Evolutionary conservation across 2,329 filamentous ascomycete genomes (phyloP), one percentile per base, ranked within the genome.

Genomic region (Aphanoascus verrucosus): DNA sequence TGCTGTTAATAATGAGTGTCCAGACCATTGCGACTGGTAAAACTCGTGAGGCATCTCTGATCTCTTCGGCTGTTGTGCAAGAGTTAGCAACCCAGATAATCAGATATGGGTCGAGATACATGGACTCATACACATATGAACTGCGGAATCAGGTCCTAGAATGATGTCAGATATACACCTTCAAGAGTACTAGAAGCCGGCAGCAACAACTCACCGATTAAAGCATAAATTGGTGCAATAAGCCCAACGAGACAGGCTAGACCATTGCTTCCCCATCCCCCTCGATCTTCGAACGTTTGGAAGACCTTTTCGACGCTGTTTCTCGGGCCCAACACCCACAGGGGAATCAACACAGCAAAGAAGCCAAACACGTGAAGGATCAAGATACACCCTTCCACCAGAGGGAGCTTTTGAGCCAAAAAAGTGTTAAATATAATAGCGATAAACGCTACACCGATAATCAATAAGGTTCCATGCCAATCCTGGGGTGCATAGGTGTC

Each of bases 21-120:
- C 63, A 57, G 28, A 72, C 61, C 52, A 72, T 67, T 0, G 64
- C 66, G 5, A 62, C 60, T 2, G 70, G 69, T 2, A 72, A 63
- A 23, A 67, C 62, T 6, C 62, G 55, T 2, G 64, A 62, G 1
- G 69, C 65, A 50, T 71, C 65, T 44, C 62, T 59, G 34, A 70
- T 65, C 56, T 72, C 70, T 60, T 72, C 70, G 5, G 68, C 63
- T 67, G 23, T 51, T 38, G 3, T 32, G n/a, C 28, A n/a, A n/a
- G 6, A 12, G 43, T 37, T 46, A 49, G 34, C 3, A 28, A 45
- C 42, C 5, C 20, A 20, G n/a, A 41, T 45, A n/a, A 12, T 14
- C n/a, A 50, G 12, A 23, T 19, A 31, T 23, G 14, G 12, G 20
- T 14, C 15, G 9, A 3, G 11, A 11, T n/a, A 40, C 11, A 31